Conservation (phyloP, 345 rosid species). For the Populus euphratica region DNA sequence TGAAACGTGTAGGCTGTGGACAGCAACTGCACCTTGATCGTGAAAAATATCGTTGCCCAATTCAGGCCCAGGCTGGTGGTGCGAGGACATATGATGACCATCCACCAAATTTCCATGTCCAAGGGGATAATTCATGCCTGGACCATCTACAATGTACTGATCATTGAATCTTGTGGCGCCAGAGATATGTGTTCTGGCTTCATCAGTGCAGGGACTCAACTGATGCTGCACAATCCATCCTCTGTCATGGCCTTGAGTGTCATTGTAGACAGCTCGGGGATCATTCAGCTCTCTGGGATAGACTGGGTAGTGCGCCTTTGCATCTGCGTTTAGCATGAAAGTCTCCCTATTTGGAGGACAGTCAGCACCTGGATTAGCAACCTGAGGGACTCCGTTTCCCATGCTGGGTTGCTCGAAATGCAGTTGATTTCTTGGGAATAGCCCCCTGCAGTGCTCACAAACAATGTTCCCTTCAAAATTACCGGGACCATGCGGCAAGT, state of each 20-base stretch:
- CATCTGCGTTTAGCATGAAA: constrained; percentile 52
- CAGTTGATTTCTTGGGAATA: constrained; percentile 57
- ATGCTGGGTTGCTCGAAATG: constrained; percentile 59
- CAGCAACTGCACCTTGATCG: constrained; percentile 47
- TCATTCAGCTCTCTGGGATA: constrained; percentile 55
- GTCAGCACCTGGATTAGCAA: constrained; percentile 44
- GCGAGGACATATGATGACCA: constrained; percentile 45
- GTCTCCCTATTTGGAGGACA: constrained; percentile 54
- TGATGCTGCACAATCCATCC: constrained; percentile 74
- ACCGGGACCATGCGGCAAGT: constrained; percentile 53
- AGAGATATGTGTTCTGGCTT: constrained; percentile 50
- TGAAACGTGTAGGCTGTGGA: constrained; percentile 39
- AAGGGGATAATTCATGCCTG: constrained; percentile 52
- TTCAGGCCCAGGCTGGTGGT: constrained; percentile 60
- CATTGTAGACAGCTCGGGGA: constrained; percentile 41
- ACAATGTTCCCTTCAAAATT: constrained; percentile 56
- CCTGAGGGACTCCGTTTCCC: constrained; percentile 52
- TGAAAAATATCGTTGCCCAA: constrained; percentile 52
- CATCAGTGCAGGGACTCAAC: constrained; percentile 56
- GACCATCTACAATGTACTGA: constrained; percentile 56
- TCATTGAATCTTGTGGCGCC: constrained; percentile 69
- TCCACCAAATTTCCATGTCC: constrained; percentile 52
- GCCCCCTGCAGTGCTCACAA: constrained; percentile 61
- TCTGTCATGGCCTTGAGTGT: constrained; percentile 59
- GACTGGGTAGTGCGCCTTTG: constrained; percentile 48